Evolutionary conservation across 2,329 filamentous ascomycete genomes (phyloP).

Genomic region (Ophiocordyceps robertsii): DNA sequence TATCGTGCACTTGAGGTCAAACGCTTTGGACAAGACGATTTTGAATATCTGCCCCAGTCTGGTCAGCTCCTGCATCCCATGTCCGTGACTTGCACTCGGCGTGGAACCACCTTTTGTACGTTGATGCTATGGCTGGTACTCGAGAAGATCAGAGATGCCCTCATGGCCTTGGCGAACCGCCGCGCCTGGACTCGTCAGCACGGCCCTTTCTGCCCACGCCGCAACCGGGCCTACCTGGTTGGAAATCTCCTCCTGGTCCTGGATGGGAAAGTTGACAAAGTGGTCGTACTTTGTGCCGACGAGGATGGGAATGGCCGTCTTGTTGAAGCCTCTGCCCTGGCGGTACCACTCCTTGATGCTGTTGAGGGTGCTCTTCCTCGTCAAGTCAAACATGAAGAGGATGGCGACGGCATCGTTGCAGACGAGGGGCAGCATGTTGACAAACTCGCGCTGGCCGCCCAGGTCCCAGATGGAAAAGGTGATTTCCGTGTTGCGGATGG

Average conservation of each 20-base stretch:
- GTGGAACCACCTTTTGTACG: constrained; percentile 68
- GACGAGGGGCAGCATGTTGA: constrained; percentile 98
- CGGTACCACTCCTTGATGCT: constrained; percentile 99
- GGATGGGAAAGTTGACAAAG: constrained; percentile 94
- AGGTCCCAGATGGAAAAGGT: constrained; percentile 99
- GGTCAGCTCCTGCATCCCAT: constrained; percentile 1
- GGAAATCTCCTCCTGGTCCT: constrained; percentile 97
- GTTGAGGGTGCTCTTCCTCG: constrained; percentile 94
- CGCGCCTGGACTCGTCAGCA: constrained; percentile 49
- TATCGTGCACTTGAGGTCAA: constrained; percentile 97
- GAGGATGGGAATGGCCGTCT: constrained; percentile 96
- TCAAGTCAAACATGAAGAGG: constrained; percentile 98
- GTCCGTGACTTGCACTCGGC: background rate
- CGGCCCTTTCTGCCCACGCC: background rate
- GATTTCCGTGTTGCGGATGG: constrained; percentile 97
- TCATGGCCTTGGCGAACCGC: constrained; percentile 96
- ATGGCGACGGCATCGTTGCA: constrained; percentile 99
- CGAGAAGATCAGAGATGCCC: constrained; percentile 92
- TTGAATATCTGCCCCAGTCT: constrained; percentile 73
- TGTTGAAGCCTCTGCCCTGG: constrained; percentile 96
- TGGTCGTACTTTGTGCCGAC: constrained; percentile 98
- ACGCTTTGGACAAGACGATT: constrained; percentile 96
- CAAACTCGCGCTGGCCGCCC: constrained; percentile 94
- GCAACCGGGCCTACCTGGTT: constrained; percentile 55
- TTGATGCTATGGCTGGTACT: constrained; percentile 99